Conservation (phyloP, 164 flowering plant species). For the Vitis rupestris region DNA sequence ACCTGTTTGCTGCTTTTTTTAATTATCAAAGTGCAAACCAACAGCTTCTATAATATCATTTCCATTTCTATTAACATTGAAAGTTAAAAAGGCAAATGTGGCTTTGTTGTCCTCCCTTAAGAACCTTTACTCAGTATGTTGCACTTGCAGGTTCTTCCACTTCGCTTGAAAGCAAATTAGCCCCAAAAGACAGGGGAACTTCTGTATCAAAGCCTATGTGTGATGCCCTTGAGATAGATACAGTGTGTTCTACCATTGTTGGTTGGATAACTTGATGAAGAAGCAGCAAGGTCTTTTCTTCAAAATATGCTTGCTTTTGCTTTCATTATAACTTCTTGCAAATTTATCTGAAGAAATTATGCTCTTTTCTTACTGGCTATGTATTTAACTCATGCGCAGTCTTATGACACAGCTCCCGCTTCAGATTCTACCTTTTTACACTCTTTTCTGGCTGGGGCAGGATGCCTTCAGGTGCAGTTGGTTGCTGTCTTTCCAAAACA, state of each 20-base stretch:
- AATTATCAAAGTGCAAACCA: too few relatives aligned
- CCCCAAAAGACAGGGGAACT: constrained; percentile 66
- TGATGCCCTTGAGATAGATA: constrained; percentile 86
- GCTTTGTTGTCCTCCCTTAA: too few relatives aligned
- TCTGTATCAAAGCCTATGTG: constrained; percentile 79
- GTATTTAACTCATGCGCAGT: neutral
- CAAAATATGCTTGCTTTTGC: constrained; percentile 49
- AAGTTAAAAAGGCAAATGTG: too few relatives aligned
- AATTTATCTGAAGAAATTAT: too few relatives aligned
- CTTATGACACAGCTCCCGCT: constrained; percentile 68
- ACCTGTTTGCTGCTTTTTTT: too few relatives aligned
- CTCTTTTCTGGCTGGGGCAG: constrained; percentile 94
- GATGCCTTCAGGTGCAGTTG: constrained; percentile 54
- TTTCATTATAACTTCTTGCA: neutral
- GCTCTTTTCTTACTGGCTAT: neutral
- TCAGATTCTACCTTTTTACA: constrained; percentile 80
- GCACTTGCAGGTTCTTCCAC: constrained; percentile 74
- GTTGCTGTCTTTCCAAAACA: constrained; percentile 53
- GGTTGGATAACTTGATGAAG: constrained; percentile 66
- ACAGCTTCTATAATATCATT: too few relatives aligned
- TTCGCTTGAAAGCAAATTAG: constrained; percentile 77
- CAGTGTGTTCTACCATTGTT: constrained; percentile 94
- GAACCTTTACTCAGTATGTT: too few relatives aligned
- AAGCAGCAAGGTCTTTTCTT: constrained; percentile 68
- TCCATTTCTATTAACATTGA: too few relatives aligned